Evolutionary conservation across 208 protist species (phyloP), one percentile per base, ranked within the genome.

Genomic region (Trypanosomatidae sp.): DNA sequence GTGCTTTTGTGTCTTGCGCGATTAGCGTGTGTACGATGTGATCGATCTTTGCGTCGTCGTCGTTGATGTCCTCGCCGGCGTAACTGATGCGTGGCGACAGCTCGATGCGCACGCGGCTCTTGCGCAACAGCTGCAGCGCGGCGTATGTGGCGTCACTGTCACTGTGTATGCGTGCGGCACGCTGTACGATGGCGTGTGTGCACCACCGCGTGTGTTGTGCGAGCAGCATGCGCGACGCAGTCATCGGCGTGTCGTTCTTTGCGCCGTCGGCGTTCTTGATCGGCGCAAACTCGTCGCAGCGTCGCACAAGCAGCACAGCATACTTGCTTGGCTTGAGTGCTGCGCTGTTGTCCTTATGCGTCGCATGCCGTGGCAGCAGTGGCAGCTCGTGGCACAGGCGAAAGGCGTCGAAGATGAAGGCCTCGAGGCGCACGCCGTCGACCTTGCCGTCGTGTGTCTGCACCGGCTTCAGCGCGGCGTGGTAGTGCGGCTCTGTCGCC

Each of bases 361-460:
- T 21, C 5, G 18, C 22, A 7, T 28, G 20, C 22, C 37, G 16
- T 21, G 18, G 46, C 46, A 46, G 45, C 11, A 41, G 48, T 20
- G 28, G 55, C 16, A 57, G 45, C 20, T 75, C 63, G 20, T 80
- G 66, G 19, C 62, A 65, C 52, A 77, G 75, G 8, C 60, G 64
- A 47, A 98, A 98, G 6, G 96, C 62, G 55, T 99, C 97, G 68
- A 99, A 99, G 21, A 98, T 96, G 48, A 99, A 99, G 13, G 94
- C 67, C 56, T 99, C 96, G n/a, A 98, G 55, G 64, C 98, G 98
- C 46, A 97, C 68, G 3, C 78, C 93, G 20, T 69, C 47, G 4
- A 23, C 41, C 1, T 52, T 23, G 6, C 65, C 74, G 43, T 95
- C 58, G 3, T 70, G 32, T 6, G 61, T 90, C 3, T 65, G 57